Percentiles rank a stretch among this genome's conserved stretches.
Conservation (phyloP, 192 early-diverging fungal genomes). For the Piromyces sp. region DNA sequence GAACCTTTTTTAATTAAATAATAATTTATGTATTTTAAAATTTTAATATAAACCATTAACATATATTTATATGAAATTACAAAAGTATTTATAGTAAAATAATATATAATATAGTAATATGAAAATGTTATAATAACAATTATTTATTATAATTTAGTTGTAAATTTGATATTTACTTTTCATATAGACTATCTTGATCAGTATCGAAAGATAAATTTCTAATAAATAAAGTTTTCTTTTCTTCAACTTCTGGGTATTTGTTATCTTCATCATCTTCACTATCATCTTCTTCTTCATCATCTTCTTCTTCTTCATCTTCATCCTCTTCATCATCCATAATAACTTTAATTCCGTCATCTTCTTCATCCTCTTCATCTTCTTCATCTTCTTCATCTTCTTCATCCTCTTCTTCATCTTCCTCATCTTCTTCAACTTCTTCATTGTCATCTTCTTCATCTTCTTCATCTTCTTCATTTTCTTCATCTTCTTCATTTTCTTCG, state of each 20-base stretch:
- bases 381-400: conserved; percentile 15
- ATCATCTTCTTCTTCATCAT: conserved; percentile 3
- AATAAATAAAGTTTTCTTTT: conserved; percentile 74
- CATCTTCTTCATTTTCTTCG: conserved; percentile 10
- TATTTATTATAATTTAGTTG: no score
- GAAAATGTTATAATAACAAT: no score
- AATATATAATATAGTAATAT: no score
- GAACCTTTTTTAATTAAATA: conserved; percentile 24
- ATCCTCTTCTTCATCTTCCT: conserved; percentile 8
- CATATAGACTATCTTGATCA: conserved; percentile 56
- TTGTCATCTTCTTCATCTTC: conserved; percentile 13
- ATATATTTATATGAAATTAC: no score
- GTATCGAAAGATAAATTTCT: conserved; percentile 86
- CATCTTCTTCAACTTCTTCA: conserved; percentile 11
- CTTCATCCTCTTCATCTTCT: conserved; percentile 7
- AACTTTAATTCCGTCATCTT: conserved; percentile 17
- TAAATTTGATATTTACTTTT: conserved; percentile 11
- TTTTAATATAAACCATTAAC: no score
- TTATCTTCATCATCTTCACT: conserved; percentile 10
- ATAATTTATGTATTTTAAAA: no score
- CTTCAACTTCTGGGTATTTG: conserved; percentile 10
- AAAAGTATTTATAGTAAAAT: no score
- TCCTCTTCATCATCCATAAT: conserved; percentile 7
- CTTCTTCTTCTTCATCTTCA: conserved; percentile 10
- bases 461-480: conserved; percentile 13